phyloP scores from a whole-genome alignment of 441 rosid species.

The Flueggea neowawraea region DNA sequence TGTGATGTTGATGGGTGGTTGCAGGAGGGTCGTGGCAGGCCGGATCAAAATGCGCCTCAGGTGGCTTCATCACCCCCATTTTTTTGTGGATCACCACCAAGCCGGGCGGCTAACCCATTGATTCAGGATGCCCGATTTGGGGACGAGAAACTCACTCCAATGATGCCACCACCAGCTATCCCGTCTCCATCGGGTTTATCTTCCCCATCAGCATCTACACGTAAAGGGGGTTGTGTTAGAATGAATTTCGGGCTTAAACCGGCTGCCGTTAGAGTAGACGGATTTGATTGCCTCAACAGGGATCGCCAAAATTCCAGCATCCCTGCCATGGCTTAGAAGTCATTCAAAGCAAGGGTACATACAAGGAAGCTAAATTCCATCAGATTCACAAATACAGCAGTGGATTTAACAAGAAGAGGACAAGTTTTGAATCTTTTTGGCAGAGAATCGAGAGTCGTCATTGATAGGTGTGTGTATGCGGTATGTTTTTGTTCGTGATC shows the following conservation, averaged over 20 bases:
- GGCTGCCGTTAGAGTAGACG: conserved; percentile 96
- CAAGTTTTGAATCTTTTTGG: conserved; percentile 28
- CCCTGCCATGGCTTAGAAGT: conserved; percentile 88
- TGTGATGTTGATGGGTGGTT: neutral
- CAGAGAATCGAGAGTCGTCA: conserved; percentile 15
- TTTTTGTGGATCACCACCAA: conserved; percentile 83
- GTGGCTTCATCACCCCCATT: conserved; percentile 69
- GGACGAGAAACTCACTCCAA: conserved; percentile 37
- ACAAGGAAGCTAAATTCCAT: conserved; percentile 29
- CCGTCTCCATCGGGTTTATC: conserved; percentile 48
- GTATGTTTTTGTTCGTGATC: conserved; percentile 13
- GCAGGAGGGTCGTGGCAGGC: conserved; percentile 54
- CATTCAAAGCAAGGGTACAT: conserved; percentile 53
- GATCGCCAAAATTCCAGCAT: conserved; percentile 90
- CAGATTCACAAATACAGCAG: conserved; percentile 17
- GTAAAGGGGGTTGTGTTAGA: conserved; percentile 53
- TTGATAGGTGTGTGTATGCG: conserved; percentile 25
- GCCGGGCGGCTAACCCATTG: conserved; percentile 74
- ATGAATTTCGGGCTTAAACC: conserved; percentile 77
- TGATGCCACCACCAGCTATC: conserved; percentile 25
- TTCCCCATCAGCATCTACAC: conserved; percentile 49
- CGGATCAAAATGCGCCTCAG: conserved; percentile 34
- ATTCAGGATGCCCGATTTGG: conserved; percentile 73
- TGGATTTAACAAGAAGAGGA: conserved; percentile 23
- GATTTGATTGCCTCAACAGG: conserved; percentile 94